phyloP scores from a whole-genome alignment of 371 early-diverging fungal species.

The Mortierella sp. region DNA sequence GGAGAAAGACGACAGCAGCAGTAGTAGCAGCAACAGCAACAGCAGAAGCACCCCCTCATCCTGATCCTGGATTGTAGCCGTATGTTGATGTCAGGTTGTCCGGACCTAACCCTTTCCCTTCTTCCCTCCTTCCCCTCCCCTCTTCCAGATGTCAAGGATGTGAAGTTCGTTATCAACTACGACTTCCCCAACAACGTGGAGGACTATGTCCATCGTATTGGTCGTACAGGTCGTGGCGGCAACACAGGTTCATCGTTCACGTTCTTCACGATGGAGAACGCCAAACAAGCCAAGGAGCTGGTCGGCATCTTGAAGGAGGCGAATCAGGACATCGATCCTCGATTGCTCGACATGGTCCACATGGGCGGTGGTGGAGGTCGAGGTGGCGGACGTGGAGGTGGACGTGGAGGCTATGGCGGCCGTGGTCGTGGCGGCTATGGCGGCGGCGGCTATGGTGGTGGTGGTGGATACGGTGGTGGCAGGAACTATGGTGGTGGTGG shows the following conservation, averaged over 20 bases:
- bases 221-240: conserved; percentile 99
- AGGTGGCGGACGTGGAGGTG: conserved; percentile 62
- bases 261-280: conserved; percentile 96
- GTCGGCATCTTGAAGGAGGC: conserved; percentile 94
- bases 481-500: conserved; percentile 28
- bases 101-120: neutral
- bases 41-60: too few relatives aligned
- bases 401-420: conserved; percentile 61
- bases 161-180: conserved; percentile 96
- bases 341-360: conserved; percentile 83
- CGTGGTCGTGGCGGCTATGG: conserved; percentile 52
- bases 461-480: conserved; percentile 24
- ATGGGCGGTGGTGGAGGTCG: conserved; percentile 59
- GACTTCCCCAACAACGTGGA: conserved; percentile 96
- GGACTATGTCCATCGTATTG: conserved; percentile 98
- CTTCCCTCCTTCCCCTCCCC: conserved; percentile 12
- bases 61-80: too few relatives aligned
- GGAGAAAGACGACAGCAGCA: too few relatives aligned
- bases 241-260: conserved; percentile 95
- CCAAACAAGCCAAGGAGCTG: conserved; percentile 89
- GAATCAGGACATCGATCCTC: conserved; percentile 91
- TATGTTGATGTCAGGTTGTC: neutral
- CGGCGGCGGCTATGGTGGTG: conserved; percentile 39
- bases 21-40: too few relatives aligned
- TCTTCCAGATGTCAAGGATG: conserved; percentile 88